Percentiles rank a stretch among this genome's conserved stretches.
Evolutionary conservation across 371 early-diverging fungal genomes (phyloP).

Genomic region (Apophysomyces trapeziformis): DNA sequence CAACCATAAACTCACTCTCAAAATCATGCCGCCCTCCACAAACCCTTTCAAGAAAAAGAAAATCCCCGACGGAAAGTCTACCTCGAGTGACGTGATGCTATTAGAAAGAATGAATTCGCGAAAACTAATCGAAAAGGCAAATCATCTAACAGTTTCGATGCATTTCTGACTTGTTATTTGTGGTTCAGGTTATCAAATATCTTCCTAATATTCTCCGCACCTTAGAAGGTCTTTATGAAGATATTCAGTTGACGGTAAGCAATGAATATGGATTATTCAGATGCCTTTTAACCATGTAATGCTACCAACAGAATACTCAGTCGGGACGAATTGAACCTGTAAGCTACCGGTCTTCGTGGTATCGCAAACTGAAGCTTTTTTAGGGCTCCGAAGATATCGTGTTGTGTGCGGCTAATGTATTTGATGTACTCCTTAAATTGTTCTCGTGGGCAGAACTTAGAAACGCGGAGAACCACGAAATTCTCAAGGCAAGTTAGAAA

Average conservation of each 20-base stretch:
- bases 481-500: slow-evolving; percentile 28
- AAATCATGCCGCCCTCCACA: slow-evolving; percentile 39
- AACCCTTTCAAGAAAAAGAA: slow-evolving; percentile 50
- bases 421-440: slow-evolving; percentile 51
- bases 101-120: slow-evolving; percentile 40
- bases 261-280: neutral
- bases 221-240: slow-evolving; percentile 37
- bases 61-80: slow-evolving; percentile 15
- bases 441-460: slow-evolving; percentile 63
- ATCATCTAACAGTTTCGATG: neutral
- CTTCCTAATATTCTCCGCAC: slow-evolving; percentile 39
- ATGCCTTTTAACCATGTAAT: neutral
- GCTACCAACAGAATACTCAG: slow-evolving; percentile 31
- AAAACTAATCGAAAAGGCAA: slow-evolving; percentile 45
- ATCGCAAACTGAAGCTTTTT: neutral
- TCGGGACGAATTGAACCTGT: slow-evolving; percentile 30
- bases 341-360: neutral
- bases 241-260: slow-evolving; percentile 34
- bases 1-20: slow-evolving; percentile 55
- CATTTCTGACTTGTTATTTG: neutral
- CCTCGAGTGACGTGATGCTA: slow-evolving; percentile 27
- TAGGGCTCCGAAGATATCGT: slow-evolving; percentile 36
- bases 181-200: slow-evolving; percentile 32
- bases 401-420: slow-evolving; percentile 41
- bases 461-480: slow-evolving; percentile 47